Evolutionary conservation across 768 basidiomycete genomes (phyloP).

Genomic region (Podaxis sp.): DNA sequence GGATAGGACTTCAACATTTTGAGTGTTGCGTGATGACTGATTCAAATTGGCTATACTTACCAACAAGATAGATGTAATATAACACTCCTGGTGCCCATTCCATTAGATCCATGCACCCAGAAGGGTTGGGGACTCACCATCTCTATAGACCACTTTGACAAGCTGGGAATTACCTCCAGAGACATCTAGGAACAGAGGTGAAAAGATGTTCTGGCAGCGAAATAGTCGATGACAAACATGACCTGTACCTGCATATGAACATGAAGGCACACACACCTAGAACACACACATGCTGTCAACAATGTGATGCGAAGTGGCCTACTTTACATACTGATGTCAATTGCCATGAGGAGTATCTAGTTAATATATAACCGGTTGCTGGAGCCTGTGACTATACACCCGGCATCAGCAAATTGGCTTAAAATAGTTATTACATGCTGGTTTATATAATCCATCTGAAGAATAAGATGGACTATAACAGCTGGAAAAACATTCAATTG

Average conservation of each 20-base stretch:
- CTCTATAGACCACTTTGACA: constrained; percentile 10
- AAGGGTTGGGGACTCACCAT: background rate
- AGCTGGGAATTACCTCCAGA: constrained; percentile 9
- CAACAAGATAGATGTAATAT: constrained; percentile 11
- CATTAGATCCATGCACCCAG: background rate
- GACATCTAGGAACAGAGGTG: background rate
- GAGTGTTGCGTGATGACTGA: background rate
- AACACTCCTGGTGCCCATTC: background rate
- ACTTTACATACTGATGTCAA: constrained; percentile 7
- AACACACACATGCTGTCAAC: background rate
- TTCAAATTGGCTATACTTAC: background rate
- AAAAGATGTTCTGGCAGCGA: background rate
- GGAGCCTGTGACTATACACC: constrained; percentile 1
- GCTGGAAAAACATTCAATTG: no score
- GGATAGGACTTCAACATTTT: background rate
- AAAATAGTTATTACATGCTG: no score
- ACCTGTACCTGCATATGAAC: background rate
- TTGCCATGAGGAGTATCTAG: constrained; percentile 10
- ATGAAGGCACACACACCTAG: constrained; percentile 6
- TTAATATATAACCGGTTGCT: constrained; percentile 9
- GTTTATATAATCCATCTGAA: no score
- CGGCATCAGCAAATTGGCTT: no score
- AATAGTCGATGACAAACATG: constrained; percentile 1
- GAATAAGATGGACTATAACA: no score
- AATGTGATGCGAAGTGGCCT: background rate